Evolutionary conservation across 495 filamentous ascomycete species (phyloP).

Genomic region (Penicillium odoratum): DNA sequence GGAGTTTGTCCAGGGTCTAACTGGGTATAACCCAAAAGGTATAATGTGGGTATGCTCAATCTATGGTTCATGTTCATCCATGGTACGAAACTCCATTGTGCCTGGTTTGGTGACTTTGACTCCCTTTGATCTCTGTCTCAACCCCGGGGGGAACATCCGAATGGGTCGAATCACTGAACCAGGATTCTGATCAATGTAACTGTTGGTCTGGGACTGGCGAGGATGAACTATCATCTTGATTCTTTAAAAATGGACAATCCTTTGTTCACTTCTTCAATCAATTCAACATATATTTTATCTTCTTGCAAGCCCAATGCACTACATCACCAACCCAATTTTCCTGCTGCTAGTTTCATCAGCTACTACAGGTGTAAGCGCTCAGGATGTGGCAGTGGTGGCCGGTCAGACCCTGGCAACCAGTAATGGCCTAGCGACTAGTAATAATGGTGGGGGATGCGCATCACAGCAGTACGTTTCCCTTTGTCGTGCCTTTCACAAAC

Average conservation of each 20-base stretch:
- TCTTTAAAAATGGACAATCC: not conserved
- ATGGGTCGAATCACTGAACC: not conserved
- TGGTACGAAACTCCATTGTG: not conserved
- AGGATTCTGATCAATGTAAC: not conserved
- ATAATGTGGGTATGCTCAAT: not conserved
- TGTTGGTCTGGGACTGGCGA: not conserved
- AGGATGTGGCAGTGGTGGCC: conserved; percentile 12
- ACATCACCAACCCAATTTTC: not conserved
- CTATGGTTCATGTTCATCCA: not conserved
- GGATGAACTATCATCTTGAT: not conserved
- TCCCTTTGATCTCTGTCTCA: not conserved
- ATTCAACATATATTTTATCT: not conserved
- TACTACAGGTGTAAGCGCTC: conserved; percentile 10
- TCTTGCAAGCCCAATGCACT: not conserved
- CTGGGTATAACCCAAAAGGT: not conserved
- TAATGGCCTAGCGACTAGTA: conserved; percentile 5
- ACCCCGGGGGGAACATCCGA: not conserved
- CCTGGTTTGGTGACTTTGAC: not conserved
- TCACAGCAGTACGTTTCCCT: conserved; percentile 14
- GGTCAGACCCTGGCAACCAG: conserved; percentile 5
- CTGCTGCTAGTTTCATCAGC: conserved; percentile 12
- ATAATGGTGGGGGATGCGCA: conserved; percentile 10
- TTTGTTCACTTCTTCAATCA: not conserved
- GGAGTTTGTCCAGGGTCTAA: too few relatives aligned
- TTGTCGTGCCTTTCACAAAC: not conserved